These are phyloP conservation scores for Houttuynia cordata DNA, from an alignment of 164 flowering plant species.

Conservation along the genomic window DNA sequence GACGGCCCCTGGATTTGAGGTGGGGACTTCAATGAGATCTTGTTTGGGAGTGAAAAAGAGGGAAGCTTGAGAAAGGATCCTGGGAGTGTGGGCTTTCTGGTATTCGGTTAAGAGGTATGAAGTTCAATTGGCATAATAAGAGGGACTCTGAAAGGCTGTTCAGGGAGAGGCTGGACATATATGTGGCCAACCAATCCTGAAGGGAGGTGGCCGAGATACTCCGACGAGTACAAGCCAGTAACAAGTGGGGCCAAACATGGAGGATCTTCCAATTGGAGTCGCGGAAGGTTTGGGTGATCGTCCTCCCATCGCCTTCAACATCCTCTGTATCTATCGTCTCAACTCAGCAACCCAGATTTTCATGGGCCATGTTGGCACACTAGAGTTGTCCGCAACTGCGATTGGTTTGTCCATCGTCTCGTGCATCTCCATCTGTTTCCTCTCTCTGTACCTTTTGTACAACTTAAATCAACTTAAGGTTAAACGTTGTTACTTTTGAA, in stretches of 20 bases:
- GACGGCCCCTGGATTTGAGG: too few relatives aligned
- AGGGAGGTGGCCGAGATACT: neutral
- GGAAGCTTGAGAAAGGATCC: too few relatives aligned
- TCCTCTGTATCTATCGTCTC: constrained; percentile 61
- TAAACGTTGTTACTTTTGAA: too few relatives aligned
- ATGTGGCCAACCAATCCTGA: too few relatives aligned
- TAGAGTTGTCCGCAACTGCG: constrained; percentile 71
- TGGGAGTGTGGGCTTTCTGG: too few relatives aligned
- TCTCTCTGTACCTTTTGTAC: neutral
- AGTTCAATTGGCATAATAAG: too few relatives aligned
- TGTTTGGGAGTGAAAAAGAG: too few relatives aligned
- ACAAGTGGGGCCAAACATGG: constrained; percentile 22
- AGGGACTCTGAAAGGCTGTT: too few relatives aligned
- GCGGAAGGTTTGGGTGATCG: constrained; percentile 57
- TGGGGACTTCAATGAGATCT: too few relatives aligned
- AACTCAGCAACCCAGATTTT: constrained; percentile 69
- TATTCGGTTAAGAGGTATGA: too few relatives aligned
- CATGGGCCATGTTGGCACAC: constrained; percentile 70
- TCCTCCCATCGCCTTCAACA: constrained; percentile 67
- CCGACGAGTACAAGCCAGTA: constrained; percentile 36
- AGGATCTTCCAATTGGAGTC: constrained; percentile 32
- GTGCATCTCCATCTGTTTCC: constrained; percentile 68
- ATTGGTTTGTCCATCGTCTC: constrained; percentile 60
- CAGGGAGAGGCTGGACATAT: too few relatives aligned
- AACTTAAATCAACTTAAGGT: too few relatives aligned